These are phyloP conservation scores for Zizania latifolia DNA, from an alignment of 176 grass and related monocot genomes.

Conservation along the genomic window DNA sequence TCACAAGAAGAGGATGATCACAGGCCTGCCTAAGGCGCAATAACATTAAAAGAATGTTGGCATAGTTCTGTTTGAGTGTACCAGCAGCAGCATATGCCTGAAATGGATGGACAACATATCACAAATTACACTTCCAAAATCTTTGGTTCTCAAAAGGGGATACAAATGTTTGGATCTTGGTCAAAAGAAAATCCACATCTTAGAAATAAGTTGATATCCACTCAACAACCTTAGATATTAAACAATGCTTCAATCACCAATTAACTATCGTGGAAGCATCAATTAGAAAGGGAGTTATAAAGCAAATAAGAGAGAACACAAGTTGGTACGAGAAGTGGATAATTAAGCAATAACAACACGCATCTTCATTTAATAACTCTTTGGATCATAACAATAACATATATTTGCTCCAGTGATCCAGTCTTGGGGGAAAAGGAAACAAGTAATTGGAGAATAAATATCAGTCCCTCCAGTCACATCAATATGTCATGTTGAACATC, in stretches of 20 bases:
- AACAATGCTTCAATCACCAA: background rate
- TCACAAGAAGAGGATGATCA: conserved; percentile 89
- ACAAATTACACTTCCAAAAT: conserved; percentile 9
- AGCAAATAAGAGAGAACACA: background rate
- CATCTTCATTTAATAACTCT: background rate
- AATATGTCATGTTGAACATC: background rate
- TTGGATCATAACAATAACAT: background rate
- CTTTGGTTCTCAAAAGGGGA: background rate
- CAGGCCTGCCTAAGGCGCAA: conserved; percentile 93
- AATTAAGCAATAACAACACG: conserved; percentile 4
- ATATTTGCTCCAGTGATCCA: background rate
- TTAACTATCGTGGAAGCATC: background rate
- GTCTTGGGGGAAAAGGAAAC: background rate
- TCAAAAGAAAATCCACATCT: background rate
- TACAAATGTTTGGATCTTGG: background rate
- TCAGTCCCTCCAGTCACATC: background rate
- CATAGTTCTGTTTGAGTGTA: conserved; percentile 97
- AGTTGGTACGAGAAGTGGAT: background rate
- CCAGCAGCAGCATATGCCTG: conserved; percentile 96
- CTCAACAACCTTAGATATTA: background rate
- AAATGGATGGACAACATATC: conserved; percentile 22
- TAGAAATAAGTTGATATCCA: conserved; percentile 1
- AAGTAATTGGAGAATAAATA: background rate
- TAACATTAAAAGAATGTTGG: conserved; percentile 85
- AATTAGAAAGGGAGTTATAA: background rate